Conservation (phyloP, 2,329 filamentous ascomycete species). For the Arthroderma sp. region DNA sequence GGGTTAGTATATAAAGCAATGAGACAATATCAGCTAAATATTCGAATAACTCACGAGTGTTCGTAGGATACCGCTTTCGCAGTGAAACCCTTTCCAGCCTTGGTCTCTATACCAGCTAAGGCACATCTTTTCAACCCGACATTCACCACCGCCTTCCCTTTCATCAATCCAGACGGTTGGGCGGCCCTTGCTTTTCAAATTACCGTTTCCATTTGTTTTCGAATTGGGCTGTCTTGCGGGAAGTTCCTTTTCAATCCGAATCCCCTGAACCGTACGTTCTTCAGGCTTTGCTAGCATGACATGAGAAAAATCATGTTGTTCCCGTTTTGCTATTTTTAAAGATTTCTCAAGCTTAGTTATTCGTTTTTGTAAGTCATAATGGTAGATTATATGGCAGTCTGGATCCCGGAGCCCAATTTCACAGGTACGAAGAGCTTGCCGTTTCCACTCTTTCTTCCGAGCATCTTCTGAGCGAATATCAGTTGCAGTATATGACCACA, state of each 20-base stretch:
- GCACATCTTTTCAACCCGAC: constrained; percentile 89
- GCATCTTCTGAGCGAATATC: constrained; percentile 41
- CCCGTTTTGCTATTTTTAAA: constrained; percentile 67
- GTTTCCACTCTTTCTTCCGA: constrained; percentile 74
- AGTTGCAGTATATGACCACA: constrained; percentile 50
- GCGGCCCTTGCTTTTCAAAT: constrained; percentile 20
- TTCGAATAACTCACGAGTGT: constrained; percentile 46
- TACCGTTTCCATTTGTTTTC: constrained; percentile 14
- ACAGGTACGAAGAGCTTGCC: constrained; percentile 64
- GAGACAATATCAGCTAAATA: neutral
- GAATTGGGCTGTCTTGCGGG: constrained; percentile 15
- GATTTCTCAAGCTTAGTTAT: constrained; percentile 81
- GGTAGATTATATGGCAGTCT: constrained; percentile 81
- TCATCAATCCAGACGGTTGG: constrained; percentile 82
- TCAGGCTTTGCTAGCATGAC: constrained; percentile 63
- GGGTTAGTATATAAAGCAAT: neutral
- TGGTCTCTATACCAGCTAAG: constrained; percentile 68
- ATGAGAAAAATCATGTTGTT: constrained; percentile 88
- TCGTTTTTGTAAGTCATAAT: constrained; percentile 89
- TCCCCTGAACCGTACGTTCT: constrained; percentile 63
- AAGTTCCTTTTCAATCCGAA: constrained; percentile 55
- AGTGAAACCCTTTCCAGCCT: constrained; percentile 91
- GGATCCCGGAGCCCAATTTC: constrained; percentile 76
- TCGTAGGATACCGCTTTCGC: constrained; percentile 81
- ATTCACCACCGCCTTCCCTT: constrained; percentile 55